Evolutionary conservation across 2,329 filamentous ascomycete species (phyloP), one percentile per base, ranked within the genome.

Genomic region (Penicillium digitatum): DNA sequence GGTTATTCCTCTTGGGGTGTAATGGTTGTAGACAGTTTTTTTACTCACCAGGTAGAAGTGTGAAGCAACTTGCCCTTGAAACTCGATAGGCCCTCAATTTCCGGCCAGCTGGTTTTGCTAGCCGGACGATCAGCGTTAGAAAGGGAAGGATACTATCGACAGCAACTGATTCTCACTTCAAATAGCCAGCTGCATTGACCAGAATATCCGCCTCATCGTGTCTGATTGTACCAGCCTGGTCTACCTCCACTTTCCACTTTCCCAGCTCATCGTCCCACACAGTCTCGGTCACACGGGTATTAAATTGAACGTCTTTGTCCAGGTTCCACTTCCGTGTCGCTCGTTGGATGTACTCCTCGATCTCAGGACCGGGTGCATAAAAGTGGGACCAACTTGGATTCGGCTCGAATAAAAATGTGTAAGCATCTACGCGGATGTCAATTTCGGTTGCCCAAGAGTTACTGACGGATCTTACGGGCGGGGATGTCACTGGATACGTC

Each of bases 311-410:
- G 40, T 75, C 67, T 9, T 70, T 63, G 43, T 74, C 72, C 0
- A 76, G 67, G 22, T 70, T 66, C 55, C 72, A 74, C 56, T 77
- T 77, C 43, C 60, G 66, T 7, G 72, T 72, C 6, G 69, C 67
- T 2, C 59, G 55, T 39, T 74, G 63, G 64, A 77, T 73, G 55
- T 79, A 79, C 7, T 73, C 69, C 9, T 69, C 65, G 29, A 79
- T 78, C 58, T 78, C 76, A 6, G 62, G 57, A 1, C 73, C 74
- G 5, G 64, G 65, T 6, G 73, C 71, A 49, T 76, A 78, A 37
- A 75, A 73, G 6, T 71, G 66, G 0, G 68, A 71, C 75, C 75
- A 78, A 43, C 74, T 64, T 1, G 74, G 74, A 31, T 78, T 77
- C 2, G 74, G 74, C 12, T 74, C 72, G 53, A 74, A 78, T 3